Conservation (phyloP, 2,329 filamentous ascomycete species). For the Ophiostoma pallidulum region DNA sequence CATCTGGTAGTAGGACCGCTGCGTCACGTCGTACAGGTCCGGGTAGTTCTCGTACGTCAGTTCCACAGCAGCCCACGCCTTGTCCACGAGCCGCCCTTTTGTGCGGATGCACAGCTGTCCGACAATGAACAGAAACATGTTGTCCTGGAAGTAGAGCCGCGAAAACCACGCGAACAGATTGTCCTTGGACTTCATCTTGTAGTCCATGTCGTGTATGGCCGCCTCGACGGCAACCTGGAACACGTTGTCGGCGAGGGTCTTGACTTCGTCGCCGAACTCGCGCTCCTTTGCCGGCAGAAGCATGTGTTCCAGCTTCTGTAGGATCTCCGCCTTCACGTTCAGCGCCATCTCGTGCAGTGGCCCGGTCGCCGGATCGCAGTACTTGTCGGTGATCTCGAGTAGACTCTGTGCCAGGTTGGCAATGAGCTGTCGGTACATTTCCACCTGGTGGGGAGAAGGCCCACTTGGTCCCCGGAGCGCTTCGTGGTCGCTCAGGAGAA, state of each 20-base stretch:
- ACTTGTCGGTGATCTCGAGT: conserved; percentile 36
- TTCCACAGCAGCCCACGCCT: conserved; percentile 41
- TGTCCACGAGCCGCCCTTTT: conserved; percentile 41
- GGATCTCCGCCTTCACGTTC: conserved; percentile 37
- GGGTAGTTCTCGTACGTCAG: conserved; percentile 38
- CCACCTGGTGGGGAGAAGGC: conserved; percentile 26
- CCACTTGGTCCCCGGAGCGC: conserved; percentile 19
- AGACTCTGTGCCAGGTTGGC: conserved; percentile 34
- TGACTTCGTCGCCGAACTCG: conserved; percentile 41
- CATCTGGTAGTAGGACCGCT: conserved; percentile 35
- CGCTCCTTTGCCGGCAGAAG: conserved; percentile 37
- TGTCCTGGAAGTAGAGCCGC: conserved; percentile 45
- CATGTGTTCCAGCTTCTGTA: conserved; percentile 40
- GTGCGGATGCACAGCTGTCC: conserved; percentile 43
- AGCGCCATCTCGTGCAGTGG: conserved; percentile 42
- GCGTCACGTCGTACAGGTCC: conserved; percentile 40
- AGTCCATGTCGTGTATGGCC: conserved; percentile 36
- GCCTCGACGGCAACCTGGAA: conserved; percentile 45
- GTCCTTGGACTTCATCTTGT: conserved; percentile 34
- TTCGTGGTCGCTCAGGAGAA: conserved; percentile 35
- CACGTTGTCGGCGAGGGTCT: conserved; percentile 40
- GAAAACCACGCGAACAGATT: conserved; percentile 47
- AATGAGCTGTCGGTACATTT: conserved; percentile 34
- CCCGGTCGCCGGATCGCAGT: conserved; percentile 42
- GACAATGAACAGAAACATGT: conserved; percentile 45